Base-by-base conservation (phyloP, 192 early-diverging fungal species). In the Mortierella claussenii region DNA sequence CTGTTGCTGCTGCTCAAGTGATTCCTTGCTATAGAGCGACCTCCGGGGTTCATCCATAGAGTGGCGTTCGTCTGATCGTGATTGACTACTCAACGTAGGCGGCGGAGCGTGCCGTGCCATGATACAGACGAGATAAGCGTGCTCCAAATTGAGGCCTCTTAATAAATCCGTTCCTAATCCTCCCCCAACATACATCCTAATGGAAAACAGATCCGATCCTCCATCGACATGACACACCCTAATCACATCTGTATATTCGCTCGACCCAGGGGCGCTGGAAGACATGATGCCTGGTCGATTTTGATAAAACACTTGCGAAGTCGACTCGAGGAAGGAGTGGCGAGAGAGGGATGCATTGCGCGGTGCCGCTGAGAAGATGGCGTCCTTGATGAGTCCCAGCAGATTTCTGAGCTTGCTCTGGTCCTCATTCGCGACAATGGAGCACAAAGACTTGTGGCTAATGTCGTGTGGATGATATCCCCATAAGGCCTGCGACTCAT, bases 381-480 rank as follows among this genome's bases (percentile, higher is more conserved):
- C 80, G 49, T 83, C 79, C 26, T 75, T 55, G 55, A 86, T 65
- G 28, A 73, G 58, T 32, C 68, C 64, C 26, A 83, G 65, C 4
- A 86, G 74, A 17, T 50, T 44, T 0, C 78, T 55, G 30, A 86
- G 57, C 21, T 82, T 80, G 61, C 68, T 61, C 0, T 71, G 67
- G 46, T 86, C 85, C 36, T 83, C 78, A 20, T 45, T 49, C 3
- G 80, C 70, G 20, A 86, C 43, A 56, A 86, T 83, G 5, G 83
- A 71, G 50, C 83, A 82, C 26, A 88, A 48, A 1, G 87, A 74
- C 40, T 83, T 78, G 64, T 88, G 81, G 3, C 83, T 70, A 11
- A 88, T 73, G 56, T 88, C 85, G 44, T 80, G 78, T 1, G 87
- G 83, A 53, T 86, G 86, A 50, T 85, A 88, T 4, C 83, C 87